Base-by-base conservation (phyloP, 257 asterid species). In the Solanum pimpinellifolium region DNA sequence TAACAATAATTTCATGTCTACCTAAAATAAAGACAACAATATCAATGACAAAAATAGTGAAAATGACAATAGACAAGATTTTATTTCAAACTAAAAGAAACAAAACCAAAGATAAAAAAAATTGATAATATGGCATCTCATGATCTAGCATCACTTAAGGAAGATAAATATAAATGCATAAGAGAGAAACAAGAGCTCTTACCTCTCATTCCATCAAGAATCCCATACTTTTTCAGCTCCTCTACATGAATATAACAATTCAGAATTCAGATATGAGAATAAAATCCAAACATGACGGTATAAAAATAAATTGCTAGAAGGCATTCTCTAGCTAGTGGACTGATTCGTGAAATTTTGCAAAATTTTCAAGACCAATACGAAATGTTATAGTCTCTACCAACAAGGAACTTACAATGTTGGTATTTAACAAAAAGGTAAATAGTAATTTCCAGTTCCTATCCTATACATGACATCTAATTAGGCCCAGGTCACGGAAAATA, bases 151-250 rank as follows among this genome's bases (percentile, higher is more conserved):
- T 78, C 16, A 47, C 65, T 78, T 15, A 46, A 78, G 84, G 41
- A 80, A 47, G 44, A 47, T 29, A 16, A 49, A 29, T 5, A 47
- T 46, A 25, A 80, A 80, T 2, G 42, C 25, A 39, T 27, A 62
- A 73, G 85, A 39, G 41, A 66, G 59, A 52, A 65, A 60, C 41
- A 52, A 47, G 60, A n/a, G n/a, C 92, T 4, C 93, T 92, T 87
- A 96, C 99, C 99, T 92, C 89, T 94, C 86, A 87, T 90, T 83
- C 87, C 93, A 77, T 94, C 98, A 78, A 90, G 91, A 70, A 97
- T 93, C 75, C 98, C 99, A 90, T 94, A 91, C 87, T 93, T 93
- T 88, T 84, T 89, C 89, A 97, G 93, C 91, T 97, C 98, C 90
- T 92, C 98, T 96, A 96, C 98, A 92, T 41, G 84, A 87, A 88